A percentile compares a stretch with the other conserved stretches of the same genome.
phyloP scores from a whole-genome alignment of 2,329 filamentous ascomycete genomes.

The Penicillium fuscoglaucum region DNA sequence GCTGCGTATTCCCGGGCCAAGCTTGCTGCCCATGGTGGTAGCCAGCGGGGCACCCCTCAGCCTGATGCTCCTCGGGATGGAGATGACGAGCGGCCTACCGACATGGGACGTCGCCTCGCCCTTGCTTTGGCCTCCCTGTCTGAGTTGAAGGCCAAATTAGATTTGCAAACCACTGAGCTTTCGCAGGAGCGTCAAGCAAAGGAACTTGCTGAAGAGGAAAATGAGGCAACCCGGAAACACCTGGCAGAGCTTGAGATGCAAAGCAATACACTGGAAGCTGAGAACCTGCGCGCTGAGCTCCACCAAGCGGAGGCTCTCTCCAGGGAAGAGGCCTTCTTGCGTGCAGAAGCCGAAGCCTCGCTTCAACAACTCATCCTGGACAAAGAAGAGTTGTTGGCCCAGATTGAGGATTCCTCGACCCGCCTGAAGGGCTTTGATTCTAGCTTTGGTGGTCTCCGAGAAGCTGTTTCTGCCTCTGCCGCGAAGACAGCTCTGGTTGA shows the following conservation, averaged over 20 bases:
- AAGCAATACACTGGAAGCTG: conserved; percentile 78
- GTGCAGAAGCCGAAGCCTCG: conserved; percentile 72
- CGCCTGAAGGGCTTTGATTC: conserved; percentile 68
- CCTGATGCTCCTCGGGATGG: conserved; percentile 56
- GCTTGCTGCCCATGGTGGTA: conserved; percentile 76
- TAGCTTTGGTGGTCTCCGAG: conserved; percentile 72
- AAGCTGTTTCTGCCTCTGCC: conserved; percentile 74
- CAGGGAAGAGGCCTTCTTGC: conserved; percentile 76
- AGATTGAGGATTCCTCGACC: conserved; percentile 66
- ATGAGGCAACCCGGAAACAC: conserved; percentile 76
- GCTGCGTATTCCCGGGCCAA: conserved; percentile 94
- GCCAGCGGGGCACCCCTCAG: conserved; percentile 59
- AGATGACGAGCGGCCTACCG: conserved; percentile 65
- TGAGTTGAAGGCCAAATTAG: conserved; percentile 75
- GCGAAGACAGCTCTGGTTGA: conserved; percentile 77
- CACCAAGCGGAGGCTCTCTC: conserved; percentile 75
- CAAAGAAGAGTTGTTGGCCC: conserved; percentile 71
- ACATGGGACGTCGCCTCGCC: conserved; percentile 82
- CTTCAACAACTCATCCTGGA: conserved; percentile 79
- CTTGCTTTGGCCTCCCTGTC: conserved; percentile 73
- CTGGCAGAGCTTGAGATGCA: conserved; percentile 82
- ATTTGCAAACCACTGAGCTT: conserved; percentile 68
- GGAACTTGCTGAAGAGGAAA: conserved; percentile 83
- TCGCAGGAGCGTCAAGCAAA: conserved; percentile 78
- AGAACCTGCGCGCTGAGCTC: conserved; percentile 80